These are phyloP conservation scores for Xanthoconium purpureum DNA, from an alignment of 768 basidiomycete genomes.

Conservation along the genomic window DNA sequence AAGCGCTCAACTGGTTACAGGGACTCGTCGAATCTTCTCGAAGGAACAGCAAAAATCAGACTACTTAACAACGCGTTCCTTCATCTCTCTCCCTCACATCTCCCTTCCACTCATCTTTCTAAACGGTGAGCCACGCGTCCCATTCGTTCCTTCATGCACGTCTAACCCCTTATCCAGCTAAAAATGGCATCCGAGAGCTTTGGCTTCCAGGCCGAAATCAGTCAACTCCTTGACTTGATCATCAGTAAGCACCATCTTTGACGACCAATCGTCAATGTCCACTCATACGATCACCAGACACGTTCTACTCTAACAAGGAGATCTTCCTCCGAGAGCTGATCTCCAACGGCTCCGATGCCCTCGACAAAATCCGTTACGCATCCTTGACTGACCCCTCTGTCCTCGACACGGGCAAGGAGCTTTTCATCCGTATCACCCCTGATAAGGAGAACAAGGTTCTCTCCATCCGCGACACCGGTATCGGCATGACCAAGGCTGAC, in stretches of 20 bases:
- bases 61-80: conserved; percentile 37
- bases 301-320: conserved; percentile 99
- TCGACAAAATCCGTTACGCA: conserved; percentile 98
- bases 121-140: conserved; percentile 14
- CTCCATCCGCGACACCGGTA: conserved; percentile 89
- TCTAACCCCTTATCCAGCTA: conserved; percentile 21
- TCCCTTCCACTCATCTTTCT: conserved; percentile 5
- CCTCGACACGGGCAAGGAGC: conserved; percentile 89
- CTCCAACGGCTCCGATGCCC: conserved; percentile 96
- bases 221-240: conserved; percentile 96
- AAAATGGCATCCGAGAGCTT: conserved; percentile 81
- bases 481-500: conserved; percentile 99
- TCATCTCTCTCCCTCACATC: conserved; percentile 13
- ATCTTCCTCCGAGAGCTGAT: conserved; percentile 99
- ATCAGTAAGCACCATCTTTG: conserved; percentile 65
- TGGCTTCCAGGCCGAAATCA: conserved; percentile 99
- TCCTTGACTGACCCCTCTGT: conserved; percentile 90
- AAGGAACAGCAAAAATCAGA: conserved; percentile 27
- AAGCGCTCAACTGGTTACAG: conserved; percentile 11
- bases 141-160: neutral
- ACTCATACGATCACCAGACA: conserved; percentile 53
- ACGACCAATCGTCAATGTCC: neutral
- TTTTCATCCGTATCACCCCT: conserved; percentile 90
- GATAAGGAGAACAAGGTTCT: conserved; percentile 96
- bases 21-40: conserved; percentile 43